Base-by-base conservation (phyloP, 495 filamentous ascomycete species). In the Aspergillus ellipticus region DNA sequence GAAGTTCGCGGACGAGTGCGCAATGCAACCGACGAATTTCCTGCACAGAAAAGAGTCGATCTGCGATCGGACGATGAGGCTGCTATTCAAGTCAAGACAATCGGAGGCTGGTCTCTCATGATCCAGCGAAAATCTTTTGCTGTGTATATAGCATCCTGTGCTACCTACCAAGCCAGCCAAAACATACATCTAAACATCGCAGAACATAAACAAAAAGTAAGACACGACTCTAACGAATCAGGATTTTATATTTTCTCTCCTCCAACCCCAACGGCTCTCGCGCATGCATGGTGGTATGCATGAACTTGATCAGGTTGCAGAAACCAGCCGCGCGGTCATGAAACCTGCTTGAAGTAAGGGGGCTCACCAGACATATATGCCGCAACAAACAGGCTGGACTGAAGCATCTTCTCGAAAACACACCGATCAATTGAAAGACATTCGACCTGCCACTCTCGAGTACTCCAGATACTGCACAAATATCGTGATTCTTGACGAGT, bases 21-120 rank as follows among this genome's bases (percentile, higher is more conserved):
- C 22, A 0, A 60, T 46, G 6, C 60, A 68, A 15, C 70, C 70
- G 7, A 49, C 55, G 42, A 65, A 62, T 33, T 58, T 69, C 22
- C 60, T 68, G 43, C 45, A 53, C 53, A 69, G 67, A 11, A 57
- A 53, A 4, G 70, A 74, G 29, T 58, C 49, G 13, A 59, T 70
- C 17, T 57, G 66, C 29, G 59, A 72, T 46, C 68, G 61, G 31
- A 65, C 50, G 2, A 56, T 72, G n/a, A 61, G 65, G 54, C 24
- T 74, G 43, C 45, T 73, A 42, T 68, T 68, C 49, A 61, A 63
- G 42, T 62, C 63, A 6, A 48, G 68, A 8, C 42, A 62, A 54
- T 60, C 66, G 10, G 71, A 66, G 31, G 49, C 73, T 26, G 65
- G 71, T 37, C 55, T 74, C 24, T 26, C 53, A 8, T 39, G 33